Evolutionary conservation across 2,329 filamentous ascomycete genomes (phyloP).

Genomic region (Fusarium metavorans): DNA sequence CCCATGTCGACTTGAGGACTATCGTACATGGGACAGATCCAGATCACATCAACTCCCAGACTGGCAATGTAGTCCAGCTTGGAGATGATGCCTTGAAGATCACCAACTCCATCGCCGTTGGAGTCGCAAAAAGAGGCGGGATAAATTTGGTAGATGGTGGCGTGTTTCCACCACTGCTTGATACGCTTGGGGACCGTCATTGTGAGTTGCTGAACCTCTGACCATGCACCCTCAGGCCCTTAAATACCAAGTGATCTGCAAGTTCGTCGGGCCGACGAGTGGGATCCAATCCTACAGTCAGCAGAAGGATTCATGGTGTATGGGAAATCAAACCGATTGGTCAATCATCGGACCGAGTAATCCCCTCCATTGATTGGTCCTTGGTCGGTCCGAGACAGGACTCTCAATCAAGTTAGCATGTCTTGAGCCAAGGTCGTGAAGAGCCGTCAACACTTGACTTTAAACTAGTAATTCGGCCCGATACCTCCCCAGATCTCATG

Average conservation of each 20-base stretch:
- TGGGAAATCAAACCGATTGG: constrained; percentile 6
- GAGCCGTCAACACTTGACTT: not conserved
- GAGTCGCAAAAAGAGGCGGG: constrained; percentile 67
- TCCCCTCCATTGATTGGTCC: not conserved
- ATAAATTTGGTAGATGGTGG: constrained; percentile 68
- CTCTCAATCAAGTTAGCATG: not conserved
- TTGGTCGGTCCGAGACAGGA: constrained; percentile 27
- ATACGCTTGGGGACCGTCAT: constrained; percentile 39
- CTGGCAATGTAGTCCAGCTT: constrained; percentile 60
- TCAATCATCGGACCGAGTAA: constrained; percentile 29
- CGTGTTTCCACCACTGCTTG: constrained; percentile 66
- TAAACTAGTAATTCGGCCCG: not conserved
- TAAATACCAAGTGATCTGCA: constrained; percentile 5
- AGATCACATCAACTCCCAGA: constrained; percentile 40
- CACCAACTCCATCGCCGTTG: constrained; percentile 66
- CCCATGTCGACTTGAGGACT: constrained; percentile 44
- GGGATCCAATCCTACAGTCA: not conserved
- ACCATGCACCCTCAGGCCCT: not conserved
- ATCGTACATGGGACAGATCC: constrained; percentile 44
- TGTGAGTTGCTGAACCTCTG: not conserved
- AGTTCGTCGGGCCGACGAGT: constrained; percentile 29
- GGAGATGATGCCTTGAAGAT: constrained; percentile 64
- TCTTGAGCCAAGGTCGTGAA: not conserved
- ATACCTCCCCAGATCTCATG: not conserved
- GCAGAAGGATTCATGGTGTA: not conserved